These are phyloP conservation scores for Metarhizium humberi DNA, from an alignment of 2,329 filamentous ascomycete genomes.

Conservation along the genomic window DNA sequence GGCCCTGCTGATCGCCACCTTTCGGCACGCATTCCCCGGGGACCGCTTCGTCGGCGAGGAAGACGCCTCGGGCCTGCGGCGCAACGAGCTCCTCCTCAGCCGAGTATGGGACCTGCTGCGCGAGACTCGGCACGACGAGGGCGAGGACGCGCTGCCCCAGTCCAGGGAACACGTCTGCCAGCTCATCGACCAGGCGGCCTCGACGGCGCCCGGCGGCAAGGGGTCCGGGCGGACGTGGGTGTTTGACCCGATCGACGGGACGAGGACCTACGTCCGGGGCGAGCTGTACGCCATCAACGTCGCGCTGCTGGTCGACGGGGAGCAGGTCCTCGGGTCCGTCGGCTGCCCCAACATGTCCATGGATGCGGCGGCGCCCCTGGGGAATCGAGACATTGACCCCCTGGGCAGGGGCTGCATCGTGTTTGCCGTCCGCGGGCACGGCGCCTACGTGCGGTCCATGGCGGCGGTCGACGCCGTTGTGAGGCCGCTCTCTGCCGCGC, in stretches of 20 bases:
- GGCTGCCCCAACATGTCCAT: constrained; percentile 36
- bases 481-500: constrained; percentile 24
- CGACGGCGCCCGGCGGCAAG: constrained; percentile 23
- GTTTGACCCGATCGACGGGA: constrained; percentile 53
- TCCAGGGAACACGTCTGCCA: constrained; percentile 38
- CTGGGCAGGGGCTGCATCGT: constrained; percentile 36
- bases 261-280: constrained; percentile 44
- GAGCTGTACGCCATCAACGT: constrained; percentile 50
- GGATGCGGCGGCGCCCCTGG: constrained; percentile 27
- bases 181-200: constrained; percentile 42
- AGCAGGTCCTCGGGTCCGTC: constrained; percentile 40
- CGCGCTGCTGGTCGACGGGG: constrained; percentile 39
- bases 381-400: constrained; percentile 34
- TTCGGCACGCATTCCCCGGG: constrained; percentile 39
- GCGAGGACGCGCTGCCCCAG: constrained; percentile 21
- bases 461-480: constrained; percentile 13
- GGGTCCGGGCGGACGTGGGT: constrained; percentile 40
- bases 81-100: constrained; percentile 30
- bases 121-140: constrained; percentile 15
- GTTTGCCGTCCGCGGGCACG: constrained; percentile 39
- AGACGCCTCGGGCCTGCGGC: constrained; percentile 36
- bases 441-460: constrained; percentile 37
- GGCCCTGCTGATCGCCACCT: constrained; percentile 40
- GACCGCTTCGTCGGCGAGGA: constrained; percentile 49
- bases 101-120: constrained; percentile 39